Evolutionary conservation across 495 filamentous ascomycete genomes (phyloP), one percentile per base, ranked within the genome.

Genomic region (Barbatosphaeria neglecta): DNA sequence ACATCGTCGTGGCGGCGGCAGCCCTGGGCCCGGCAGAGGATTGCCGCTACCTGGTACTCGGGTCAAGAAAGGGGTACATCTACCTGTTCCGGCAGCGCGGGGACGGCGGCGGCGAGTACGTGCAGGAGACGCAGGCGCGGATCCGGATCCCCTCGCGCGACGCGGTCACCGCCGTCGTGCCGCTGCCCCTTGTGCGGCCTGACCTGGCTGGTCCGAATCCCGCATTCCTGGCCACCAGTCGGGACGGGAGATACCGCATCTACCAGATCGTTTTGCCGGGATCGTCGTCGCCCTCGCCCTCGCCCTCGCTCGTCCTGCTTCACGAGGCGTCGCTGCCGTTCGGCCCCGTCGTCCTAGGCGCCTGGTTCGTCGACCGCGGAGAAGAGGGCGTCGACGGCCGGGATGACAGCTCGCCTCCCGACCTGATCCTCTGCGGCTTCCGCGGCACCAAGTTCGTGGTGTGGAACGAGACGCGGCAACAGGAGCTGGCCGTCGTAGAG

Each of bases 401-500:
- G 24, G 27, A 31, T 13, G 27, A 31, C 9, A 31, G 27, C 27
- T 31, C 27, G 13, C 16, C 31, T 11, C 31, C 31, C 31, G 31
- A 35, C 13, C 67, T 95, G 1, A 67, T 86, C 44, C 56, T 94
- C 20, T 85, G 82, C 63, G 92, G 92, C 11, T 97, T 95, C 62
- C 76, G 73, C 20, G 78, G 83, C 46, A 84, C 77, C 42, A 64
- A 76, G 27, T 95, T 97, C 49, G 65, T 95, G 13, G 72, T 86
- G 19, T 89, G 84, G 75, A 84, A 93, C 57, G 83, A 83, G 46
- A 76, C 75, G 0, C 66, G 61, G 9, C 74, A 83, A 24, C 66
- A 73, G 20, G 83, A 90, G 53, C 58, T 88, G 6, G 73, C 81
- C 40, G 69, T 64, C 1, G 69, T 93, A 9, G 77, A 86, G 15